Percentiles rank a stretch among this genome's conserved stretches.
phyloP scores from a whole-genome alignment of 805 yeast genomes.

The Diddensiella transvaalensis region DNA sequence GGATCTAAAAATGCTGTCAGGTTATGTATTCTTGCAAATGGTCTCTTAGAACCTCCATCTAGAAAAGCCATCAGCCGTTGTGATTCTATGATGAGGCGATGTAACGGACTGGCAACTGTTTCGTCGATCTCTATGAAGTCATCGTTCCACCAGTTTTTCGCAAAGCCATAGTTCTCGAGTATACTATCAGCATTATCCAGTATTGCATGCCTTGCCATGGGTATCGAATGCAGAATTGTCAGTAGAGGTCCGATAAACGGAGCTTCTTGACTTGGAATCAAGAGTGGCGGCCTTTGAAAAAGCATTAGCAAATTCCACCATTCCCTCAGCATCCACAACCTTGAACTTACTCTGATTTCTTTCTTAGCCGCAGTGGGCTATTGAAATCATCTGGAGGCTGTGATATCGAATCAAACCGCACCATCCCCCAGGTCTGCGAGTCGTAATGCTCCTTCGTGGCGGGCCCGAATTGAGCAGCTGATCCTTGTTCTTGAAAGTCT shows the following conservation, averaged over 20 bases:
- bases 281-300: constrained; percentile 18
- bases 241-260: constrained; percentile 27
- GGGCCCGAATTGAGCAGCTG: constrained; percentile 21
- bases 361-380: not conserved
- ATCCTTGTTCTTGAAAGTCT: constrained; percentile 23
- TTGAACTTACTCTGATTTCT: not conserved
- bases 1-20: constrained; percentile 9
- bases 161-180: constrained; percentile 27
- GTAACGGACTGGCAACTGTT: not conserved
- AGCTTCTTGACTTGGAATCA: constrained; percentile 21
- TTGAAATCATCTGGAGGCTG: not conserved
- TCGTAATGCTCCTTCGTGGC: constrained; percentile 25
- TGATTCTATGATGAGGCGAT: constrained; percentile 25
- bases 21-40: constrained; percentile 21
- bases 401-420: constrained; percentile 10
- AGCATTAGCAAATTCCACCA: not conserved
- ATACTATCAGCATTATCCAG: constrained; percentile 24
- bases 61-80: constrained; percentile 33
- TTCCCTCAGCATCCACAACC: not conserved
- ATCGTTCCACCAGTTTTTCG: constrained; percentile 29
- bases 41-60: constrained; percentile 28
- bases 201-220: constrained; percentile 30
- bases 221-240: constrained; percentile 30
- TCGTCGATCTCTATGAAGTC: constrained; percentile 17
- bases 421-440: constrained; percentile 25